Base-by-base conservation (phyloP, 192 early-diverging fungal species). In the Podila epigama region DNA sequence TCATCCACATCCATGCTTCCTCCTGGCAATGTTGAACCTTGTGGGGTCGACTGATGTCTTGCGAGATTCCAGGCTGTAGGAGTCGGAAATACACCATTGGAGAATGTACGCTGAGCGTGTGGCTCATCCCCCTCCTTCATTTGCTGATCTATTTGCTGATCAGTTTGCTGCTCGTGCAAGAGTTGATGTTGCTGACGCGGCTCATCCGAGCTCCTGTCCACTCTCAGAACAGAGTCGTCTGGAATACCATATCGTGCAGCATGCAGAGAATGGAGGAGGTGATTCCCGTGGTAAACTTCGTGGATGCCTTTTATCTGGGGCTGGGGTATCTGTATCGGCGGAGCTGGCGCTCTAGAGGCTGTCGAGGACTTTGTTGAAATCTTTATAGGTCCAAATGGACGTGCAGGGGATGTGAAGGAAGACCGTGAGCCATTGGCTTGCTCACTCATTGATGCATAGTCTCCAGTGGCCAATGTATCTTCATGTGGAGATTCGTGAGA, bases 1-100 rank as follows among this genome's bases (percentile, higher is more conserved):
- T 70, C 73, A 32, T 82, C 81, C 33, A 79, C 82, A 25, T 80
- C 79, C 35, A 81, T 41, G 60, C 59, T 60, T 60, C 79, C 9
- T 52, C 58, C 27, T 83, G 79, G 50, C 72, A 61, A 39, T 64
- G 75, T 62, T 61, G 60, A 25, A 51, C 61, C 22, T 55, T 63
- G 31, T 51, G 31, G 40, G 79, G 78, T 40, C 70, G 63, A 41
- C 79, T 73, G 28, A 69, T 63, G 29, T 66, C 58, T 1, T 60
- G 31, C 15, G 70, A 41, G 29, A 57, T 61, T 31, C 25, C 41
- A 54, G 31, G 68, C 58, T 51, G 63, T 29, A 58, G 69, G 28
- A 16, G 39, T 28, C n/a, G 58, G 16, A 18, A 25, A n/a, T 54
- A 4, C 34, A 48, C 25, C n/a, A 0, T 44, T 44, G 15, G 41